phyloP scores from a whole-genome alignment of 2,329 filamentous ascomycete species.

The Penicillium sp. region DNA sequence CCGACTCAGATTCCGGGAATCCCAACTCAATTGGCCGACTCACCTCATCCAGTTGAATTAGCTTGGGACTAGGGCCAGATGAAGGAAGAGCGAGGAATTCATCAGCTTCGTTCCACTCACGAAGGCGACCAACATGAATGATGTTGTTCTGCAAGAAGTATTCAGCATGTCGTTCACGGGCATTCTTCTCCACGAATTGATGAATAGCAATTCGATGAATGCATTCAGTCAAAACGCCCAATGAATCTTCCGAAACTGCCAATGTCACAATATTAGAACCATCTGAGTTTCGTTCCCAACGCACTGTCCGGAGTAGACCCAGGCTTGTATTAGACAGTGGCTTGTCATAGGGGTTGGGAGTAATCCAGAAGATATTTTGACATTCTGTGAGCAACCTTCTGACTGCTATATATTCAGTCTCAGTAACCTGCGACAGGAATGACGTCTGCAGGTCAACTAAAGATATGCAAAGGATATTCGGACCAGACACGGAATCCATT shows the following conservation, averaged over 20 bases:
- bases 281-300: conserved; percentile 20
- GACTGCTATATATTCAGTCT: conserved; percentile 1
- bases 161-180: conserved; percentile 17
- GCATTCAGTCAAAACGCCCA: neutral
- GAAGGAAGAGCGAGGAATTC: conserved; percentile 13
- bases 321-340: conserved; percentile 15
- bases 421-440: conserved; percentile 2
- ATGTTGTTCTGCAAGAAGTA: conserved; percentile 13
- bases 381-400: conserved; percentile 10
- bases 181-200: conserved; percentile 11
- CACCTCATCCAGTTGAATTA: conserved; percentile 6
- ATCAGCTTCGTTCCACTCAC: conserved; percentile 11
- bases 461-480: conserved; percentile 12
- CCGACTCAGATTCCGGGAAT: neutral
- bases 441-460: conserved; percentile 14
- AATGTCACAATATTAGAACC: conserved; percentile 19
- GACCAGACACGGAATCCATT: neutral
- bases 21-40: conserved; percentile 6
- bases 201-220: conserved; percentile 8
- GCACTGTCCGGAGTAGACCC: conserved; percentile 21
- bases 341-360: neutral
- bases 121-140: conserved; percentile 18
- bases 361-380: conserved; percentile 17
- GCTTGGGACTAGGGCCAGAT: conserved; percentile 1
- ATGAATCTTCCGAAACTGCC: neutral